These are phyloP conservation scores for Plasmopara viticola DNA, from an alignment of 352 stramenopile genomes.

Conservation along the genomic window DNA sequence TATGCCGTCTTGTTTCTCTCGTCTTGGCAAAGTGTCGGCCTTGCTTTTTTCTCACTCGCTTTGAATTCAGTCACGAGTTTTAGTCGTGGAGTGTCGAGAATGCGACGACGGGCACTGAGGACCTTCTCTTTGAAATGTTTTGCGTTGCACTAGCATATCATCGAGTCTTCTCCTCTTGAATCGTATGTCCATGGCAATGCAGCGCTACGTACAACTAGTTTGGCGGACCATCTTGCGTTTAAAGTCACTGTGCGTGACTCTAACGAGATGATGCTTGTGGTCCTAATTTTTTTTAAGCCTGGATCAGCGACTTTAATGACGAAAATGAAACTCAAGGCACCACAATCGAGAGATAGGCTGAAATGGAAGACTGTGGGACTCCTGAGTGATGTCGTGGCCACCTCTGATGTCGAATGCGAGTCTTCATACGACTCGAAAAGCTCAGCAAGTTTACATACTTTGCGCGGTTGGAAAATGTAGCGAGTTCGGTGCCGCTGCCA, in stretches of 20 bases:
- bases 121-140: conserved; percentile 98
- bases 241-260: conserved; percentile 92
- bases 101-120: conserved; percentile 95
- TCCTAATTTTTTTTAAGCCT: conserved; percentile 76
- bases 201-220: conserved; percentile 58
- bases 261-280: conserved; percentile 85
- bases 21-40: conserved; percentile 96
- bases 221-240: conserved; percentile 91
- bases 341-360: conserved; percentile 37
- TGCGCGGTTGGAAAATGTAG: not conserved
- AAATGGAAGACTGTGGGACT: conserved; percentile 38
- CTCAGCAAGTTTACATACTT: no score
- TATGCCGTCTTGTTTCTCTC: conserved; percentile 98
- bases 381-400: conserved; percentile 32
- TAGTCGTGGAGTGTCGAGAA: conserved; percentile 91
- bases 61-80: conserved; percentile 89
- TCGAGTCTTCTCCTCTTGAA: conserved; percentile 91
- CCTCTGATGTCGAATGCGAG: no score
- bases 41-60: conserved; percentile 85
- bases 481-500: no score
- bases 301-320: conserved; percentile 43
- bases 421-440: no score
- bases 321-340: conserved; percentile 39
- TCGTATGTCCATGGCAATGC: conserved; percentile 60
- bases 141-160: conserved; percentile 95